phyloP scores from a whole-genome alignment of 352 stramenopile species.

The Pythium insidiosum region DNA sequence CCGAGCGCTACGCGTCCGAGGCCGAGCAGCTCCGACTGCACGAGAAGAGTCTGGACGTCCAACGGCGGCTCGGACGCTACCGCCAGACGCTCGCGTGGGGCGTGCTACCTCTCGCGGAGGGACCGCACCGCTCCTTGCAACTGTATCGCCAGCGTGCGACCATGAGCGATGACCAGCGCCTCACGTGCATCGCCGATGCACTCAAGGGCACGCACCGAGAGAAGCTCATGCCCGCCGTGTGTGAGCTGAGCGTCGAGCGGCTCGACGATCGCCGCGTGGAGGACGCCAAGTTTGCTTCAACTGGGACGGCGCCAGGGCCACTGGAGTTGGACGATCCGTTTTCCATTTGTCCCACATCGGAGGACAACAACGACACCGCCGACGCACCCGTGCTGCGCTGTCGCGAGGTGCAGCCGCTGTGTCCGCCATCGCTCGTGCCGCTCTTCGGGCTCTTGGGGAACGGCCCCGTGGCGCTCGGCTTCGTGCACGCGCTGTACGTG shows the following conservation, averaged over 20 bases:
- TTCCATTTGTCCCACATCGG: not conserved
- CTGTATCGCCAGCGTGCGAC: constrained; percentile 51
- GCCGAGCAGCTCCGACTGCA: constrained; percentile 48
- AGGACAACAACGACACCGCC: not conserved
- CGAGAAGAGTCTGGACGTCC: constrained; percentile 37
- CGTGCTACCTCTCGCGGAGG: constrained; percentile 32
- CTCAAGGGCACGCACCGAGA: constrained; percentile 53
- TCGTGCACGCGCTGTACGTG: constrained; percentile 52
- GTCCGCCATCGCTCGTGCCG: constrained; percentile 22
- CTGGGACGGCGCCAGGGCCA: constrained; percentile 2
- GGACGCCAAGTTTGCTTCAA: constrained; percentile 29
- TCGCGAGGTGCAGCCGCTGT: constrained; percentile 57
- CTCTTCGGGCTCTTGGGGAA: constrained; percentile 32
- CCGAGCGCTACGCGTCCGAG: constrained; percentile 41
- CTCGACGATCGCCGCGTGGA: constrained; percentile 30
- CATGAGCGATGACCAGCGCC: constrained; percentile 51
- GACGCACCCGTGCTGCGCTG: not conserved
- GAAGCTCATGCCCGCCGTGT: constrained; percentile 35
- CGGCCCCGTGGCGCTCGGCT: constrained; percentile 46
- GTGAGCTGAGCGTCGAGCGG: constrained; percentile 48
- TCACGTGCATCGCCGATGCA: constrained; percentile 41
- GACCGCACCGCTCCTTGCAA: constrained; percentile 35
- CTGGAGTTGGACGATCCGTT: constrained; percentile 14
- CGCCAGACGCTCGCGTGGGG: constrained; percentile 58
- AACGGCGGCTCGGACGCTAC: constrained; percentile 37